Conservation (phyloP, 2,329 filamentous ascomycete species). For the Beauveria sp. region DNA sequence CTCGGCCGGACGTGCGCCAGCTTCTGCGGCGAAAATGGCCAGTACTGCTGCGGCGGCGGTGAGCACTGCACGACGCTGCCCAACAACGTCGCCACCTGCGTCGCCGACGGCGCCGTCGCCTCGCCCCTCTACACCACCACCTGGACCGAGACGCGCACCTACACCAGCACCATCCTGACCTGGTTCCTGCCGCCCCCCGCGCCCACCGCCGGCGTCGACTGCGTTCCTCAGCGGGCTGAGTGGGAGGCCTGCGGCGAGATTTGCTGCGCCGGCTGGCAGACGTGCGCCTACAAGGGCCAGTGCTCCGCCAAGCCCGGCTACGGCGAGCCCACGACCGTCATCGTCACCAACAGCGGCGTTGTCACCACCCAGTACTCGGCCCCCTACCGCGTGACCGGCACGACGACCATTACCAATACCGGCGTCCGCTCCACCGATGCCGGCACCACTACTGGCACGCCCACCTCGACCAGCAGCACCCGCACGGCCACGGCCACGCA, state of each 20-base stretch:
- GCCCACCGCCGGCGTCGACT: constrained; percentile 37
- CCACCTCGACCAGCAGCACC: constrained; percentile 33
- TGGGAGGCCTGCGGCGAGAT: constrained; percentile 58
- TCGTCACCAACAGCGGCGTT: constrained; percentile 37
- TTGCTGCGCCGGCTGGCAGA: constrained; percentile 64
- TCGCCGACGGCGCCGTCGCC: constrained; percentile 25
- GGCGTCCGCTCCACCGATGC: constrained; percentile 40
- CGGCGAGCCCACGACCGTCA: constrained; percentile 32
- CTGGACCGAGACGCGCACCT: constrained; percentile 53
- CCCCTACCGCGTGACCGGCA: constrained; percentile 45
- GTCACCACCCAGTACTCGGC: constrained; percentile 49
- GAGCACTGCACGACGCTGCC: constrained; percentile 44
- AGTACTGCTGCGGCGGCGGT: constrained; percentile 45
- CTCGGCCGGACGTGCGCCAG: constrained; percentile 40
- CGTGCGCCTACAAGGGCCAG: constrained; percentile 52
- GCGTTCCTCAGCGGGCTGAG: constrained; percentile 41
- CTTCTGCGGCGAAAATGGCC: constrained; percentile 47
- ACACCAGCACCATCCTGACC: constrained; percentile 51
- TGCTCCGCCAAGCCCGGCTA: constrained; percentile 49
- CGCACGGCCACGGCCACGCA: constrained; percentile 33
- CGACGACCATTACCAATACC: constrained; percentile 45
- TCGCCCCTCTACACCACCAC: constrained; percentile 43
- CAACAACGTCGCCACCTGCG: constrained; percentile 42
- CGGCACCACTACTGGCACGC: constrained; percentile 36
- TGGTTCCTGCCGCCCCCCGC: constrained; percentile 37